phyloP scores from a whole-genome alignment of 2,329 filamentous ascomycete genomes.

The Aspergillus pseudotamarii region DNA sequence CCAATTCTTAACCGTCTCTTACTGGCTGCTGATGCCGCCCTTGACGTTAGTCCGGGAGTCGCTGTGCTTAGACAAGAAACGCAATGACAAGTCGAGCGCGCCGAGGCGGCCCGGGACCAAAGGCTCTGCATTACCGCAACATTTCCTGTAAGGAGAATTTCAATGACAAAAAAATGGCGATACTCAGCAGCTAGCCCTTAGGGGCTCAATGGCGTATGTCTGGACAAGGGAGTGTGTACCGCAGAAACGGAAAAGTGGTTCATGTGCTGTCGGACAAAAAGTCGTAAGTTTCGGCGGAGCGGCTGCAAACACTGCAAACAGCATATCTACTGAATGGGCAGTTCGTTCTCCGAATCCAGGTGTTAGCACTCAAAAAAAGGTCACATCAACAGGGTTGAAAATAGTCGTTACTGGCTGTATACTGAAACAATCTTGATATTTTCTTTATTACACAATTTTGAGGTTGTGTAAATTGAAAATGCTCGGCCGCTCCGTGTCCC shows the following conservation, averaged over 20 bases:
- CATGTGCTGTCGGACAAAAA: conserved; percentile 17
- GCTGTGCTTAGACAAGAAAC: conserved; percentile 43
- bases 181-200: conserved; percentile 18
- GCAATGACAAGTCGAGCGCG: conserved; percentile 45
- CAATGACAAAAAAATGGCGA: not conserved
- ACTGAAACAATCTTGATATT: not conserved
- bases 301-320: conserved; percentile 47
- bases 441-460: not conserved
- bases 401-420: not conserved
- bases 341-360: not conserved
- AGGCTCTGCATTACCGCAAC: conserved; percentile 47
- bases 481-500: conserved; percentile 27
- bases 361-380: not conserved
- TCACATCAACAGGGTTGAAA: not conserved
- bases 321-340: not conserved
- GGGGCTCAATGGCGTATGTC: conserved; percentile 17
- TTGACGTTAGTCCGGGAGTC: conserved; percentile 38
- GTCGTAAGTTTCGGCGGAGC: conserved; percentile 12
- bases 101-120: conserved; percentile 45
- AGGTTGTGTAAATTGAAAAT: conserved; percentile 21
- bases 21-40: conserved; percentile 38
- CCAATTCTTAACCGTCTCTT: conserved; percentile 43
- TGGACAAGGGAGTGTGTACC: conserved; percentile 7
- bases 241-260: conserved; percentile 8
- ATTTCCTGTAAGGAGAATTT: conserved; percentile 25